These are phyloP conservation scores for Eucalyptus pumila DNA, from an alignment of 345 rosid species.

Conservation along the genomic window DNA sequence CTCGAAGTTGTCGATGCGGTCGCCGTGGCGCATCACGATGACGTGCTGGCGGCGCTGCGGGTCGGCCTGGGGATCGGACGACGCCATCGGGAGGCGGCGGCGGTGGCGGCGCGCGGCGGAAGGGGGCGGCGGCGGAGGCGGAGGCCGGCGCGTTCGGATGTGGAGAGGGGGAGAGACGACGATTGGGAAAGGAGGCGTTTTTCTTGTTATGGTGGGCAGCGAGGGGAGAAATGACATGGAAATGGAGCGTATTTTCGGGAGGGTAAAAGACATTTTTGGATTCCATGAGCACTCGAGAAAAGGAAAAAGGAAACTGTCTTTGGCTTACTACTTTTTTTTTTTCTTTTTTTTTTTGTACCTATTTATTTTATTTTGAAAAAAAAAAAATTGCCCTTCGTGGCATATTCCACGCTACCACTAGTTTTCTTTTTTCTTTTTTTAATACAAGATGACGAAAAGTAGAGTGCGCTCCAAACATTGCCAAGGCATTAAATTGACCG, in stretches of 20 bases:
- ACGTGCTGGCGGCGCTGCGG: conserved; percentile 1
- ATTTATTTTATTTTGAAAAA: background rate
- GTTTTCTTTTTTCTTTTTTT: background rate
- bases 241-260: background rate
- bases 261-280: background rate
- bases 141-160: background rate
- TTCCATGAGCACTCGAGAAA: background rate
- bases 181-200: conserved; percentile 7
- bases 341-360: background rate
- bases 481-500: accelerated
- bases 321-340: too few relatives aligned
- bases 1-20: conserved; percentile 9
- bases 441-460: background rate
- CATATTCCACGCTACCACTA: background rate
- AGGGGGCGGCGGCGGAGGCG: background rate
- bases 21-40: conserved; percentile 13
- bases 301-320: background rate
- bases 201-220: background rate
- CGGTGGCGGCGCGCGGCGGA: background rate
- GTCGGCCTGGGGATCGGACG: background rate
- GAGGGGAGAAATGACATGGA: background rate
- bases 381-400: background rate
- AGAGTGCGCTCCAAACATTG: background rate
- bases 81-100: background rate
- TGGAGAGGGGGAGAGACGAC: background rate